Evolutionary conservation across 495 filamentous ascomycete genomes (phyloP), one percentile per base, ranked within the genome.

Genomic region (Trichoderma gamsii): DNA sequence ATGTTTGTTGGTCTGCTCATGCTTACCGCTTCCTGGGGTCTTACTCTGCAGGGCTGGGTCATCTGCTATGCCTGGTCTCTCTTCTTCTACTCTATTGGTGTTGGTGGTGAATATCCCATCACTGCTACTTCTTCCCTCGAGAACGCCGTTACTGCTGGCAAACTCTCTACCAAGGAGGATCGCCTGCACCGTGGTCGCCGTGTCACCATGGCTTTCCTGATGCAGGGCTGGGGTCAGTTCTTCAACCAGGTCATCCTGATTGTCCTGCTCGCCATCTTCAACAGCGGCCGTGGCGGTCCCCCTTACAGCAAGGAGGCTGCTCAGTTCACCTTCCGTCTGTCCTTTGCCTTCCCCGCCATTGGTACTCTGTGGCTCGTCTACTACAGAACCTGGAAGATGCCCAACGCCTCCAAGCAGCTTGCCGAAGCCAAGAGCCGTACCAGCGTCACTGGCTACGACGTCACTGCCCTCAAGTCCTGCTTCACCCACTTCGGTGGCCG

Each of bases 151-250:
- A 87, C 89, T 23, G 88, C 92, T 44, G 93, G 93, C 51, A 91
- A 89, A 73, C 79, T 97, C 44, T 97, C 92, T 11, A 94, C 92
- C 69, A 88, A 87, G 70, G 91, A 95, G 25, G 93, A 97, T 75
- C 90, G 93, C 77, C 85, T 96, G 59, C 93, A 97, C 82, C 91
- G 93, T 76, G 93, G 93, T 63, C 89, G 93, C 74, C 94, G 94
- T 78, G 92, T 96, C 73, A 95, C 92, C 65, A 89, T 87, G 76
- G 92, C 93, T 41, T 97, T 97, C 81, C 79, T 97, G 80, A 97
- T 97, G 93, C 93, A 97, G 76, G 93, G 92, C 63, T 97, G 92
- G 93, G 93, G 93, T 73, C 92, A 97, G 76, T 89, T 96, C 74
- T 82, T 90, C 79, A 97, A 97, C 85, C 92, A 96, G 77, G 87